Evolutionary conservation across 2,329 filamentous ascomycete species (phyloP).

Genomic region (Trichoderma koningiopsis): DNA sequence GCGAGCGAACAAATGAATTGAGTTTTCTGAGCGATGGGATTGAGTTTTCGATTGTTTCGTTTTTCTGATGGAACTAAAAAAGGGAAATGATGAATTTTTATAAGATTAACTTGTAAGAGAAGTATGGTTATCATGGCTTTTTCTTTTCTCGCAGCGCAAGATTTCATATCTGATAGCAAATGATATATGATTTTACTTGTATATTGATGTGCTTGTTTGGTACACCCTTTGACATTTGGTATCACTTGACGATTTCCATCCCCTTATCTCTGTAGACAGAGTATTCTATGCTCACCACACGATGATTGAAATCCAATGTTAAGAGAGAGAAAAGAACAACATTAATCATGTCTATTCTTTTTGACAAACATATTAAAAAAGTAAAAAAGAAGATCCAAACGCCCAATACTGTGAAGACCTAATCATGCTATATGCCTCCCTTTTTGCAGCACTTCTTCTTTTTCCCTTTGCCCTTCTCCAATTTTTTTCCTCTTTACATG

Average conservation of each 20-base stretch:
- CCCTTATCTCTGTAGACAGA: background rate
- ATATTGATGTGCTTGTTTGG: background rate
- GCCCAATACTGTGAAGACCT: constrained; percentile 15
- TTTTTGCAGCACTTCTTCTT: background rate
- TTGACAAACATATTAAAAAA: constrained; percentile 16
- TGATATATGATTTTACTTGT: background rate
- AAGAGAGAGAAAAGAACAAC: background rate
- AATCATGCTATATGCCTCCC: constrained; percentile 21
- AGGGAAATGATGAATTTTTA: background rate
- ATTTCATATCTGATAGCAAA: background rate
- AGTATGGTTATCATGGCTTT: background rate
- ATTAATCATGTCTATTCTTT: background rate
- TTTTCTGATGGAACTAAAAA: background rate
- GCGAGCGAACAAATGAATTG: background rate
- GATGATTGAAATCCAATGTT: background rate
- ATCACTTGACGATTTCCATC: background rate
- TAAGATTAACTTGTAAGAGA: background rate
- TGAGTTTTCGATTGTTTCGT: background rate
- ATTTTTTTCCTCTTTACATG: background rate
- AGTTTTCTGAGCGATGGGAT: background rate
- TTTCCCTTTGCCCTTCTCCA: background rate
- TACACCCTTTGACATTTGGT: background rate
- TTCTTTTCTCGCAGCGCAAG: background rate
- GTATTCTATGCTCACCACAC: background rate
- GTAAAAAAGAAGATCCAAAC: constrained; percentile 9